phyloP scores from a whole-genome alignment of 306 rosid genomes.

The Urtica urens region DNA sequence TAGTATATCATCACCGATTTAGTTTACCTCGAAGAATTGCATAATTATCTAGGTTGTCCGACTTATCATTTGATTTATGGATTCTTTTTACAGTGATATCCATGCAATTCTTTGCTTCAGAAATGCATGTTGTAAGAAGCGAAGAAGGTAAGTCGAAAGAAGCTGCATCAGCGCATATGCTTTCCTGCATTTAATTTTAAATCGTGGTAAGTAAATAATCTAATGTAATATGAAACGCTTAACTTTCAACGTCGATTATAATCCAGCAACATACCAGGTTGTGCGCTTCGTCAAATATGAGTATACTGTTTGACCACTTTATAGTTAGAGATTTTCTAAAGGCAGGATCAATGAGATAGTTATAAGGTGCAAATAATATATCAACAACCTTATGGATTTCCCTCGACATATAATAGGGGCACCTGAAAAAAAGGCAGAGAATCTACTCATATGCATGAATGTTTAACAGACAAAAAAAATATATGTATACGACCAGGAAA shows the following conservation, averaged over 20 bases:
- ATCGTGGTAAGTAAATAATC: conserved; percentile 14
- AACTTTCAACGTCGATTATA: conserved; percentile 7
- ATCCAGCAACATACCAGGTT: conserved; percentile 52
- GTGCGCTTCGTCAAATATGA: conserved; percentile 98
- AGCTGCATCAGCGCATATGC: conserved; percentile 95
- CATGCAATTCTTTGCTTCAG: conserved; percentile 74
- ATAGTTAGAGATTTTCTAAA: conserved; percentile 42
- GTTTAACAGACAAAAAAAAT: conserved; percentile 11
- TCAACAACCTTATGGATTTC: conserved; percentile 76
- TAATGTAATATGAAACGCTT: conserved; percentile 15
- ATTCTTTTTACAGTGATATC: conserved; percentile 57
- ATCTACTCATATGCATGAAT: neutral
- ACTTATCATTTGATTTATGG: conserved; percentile 58
- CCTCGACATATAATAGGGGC: conserved; percentile 86
- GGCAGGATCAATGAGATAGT: conserved; percentile 78
- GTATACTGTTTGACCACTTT: conserved; percentile 59
- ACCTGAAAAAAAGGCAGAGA: conserved; percentile 36
- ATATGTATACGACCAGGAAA: conserved; percentile 9
- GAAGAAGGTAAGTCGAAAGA: conserved; percentile 88
- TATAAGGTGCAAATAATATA: conserved; percentile 83
- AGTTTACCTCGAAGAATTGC: conserved; percentile 78
- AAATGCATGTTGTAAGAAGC: conserved; percentile 77
- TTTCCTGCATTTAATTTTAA: conserved; percentile 48
- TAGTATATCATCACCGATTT: conserved; percentile 14
- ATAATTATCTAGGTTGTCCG: conserved; percentile 67